These are phyloP conservation scores for Pilasporangium apinafurcum DNA, from an alignment of 352 stramenopile species.

Conservation along the genomic window DNA sequence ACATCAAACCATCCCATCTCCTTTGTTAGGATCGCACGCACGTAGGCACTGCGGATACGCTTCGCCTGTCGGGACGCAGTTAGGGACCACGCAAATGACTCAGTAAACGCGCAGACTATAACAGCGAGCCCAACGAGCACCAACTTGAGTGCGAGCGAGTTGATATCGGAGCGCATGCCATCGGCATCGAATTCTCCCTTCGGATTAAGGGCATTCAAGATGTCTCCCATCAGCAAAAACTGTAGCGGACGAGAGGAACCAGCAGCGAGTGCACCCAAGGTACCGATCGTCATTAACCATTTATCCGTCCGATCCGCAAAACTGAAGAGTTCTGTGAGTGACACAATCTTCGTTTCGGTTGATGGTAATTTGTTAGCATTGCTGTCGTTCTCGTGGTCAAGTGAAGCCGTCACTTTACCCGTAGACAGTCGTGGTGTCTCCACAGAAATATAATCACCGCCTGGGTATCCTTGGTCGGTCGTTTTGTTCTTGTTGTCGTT, in stretches of 20 bases:
- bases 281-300: conserved; percentile 14
- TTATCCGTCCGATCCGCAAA: conserved; percentile 22
- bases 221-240: conserved; percentile 26
- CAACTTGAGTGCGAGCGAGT: too few relatives aligned
- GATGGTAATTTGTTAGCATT: conserved; percentile 11
- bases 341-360: conserved; percentile 27
- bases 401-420: too few relatives aligned
- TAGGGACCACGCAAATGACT: conserved; percentile 49
- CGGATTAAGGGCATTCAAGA: conserved; percentile 27
- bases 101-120: too few relatives aligned
- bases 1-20: conserved; percentile 71
- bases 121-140: too few relatives aligned
- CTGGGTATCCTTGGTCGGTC: too few relatives aligned
- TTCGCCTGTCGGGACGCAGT: conserved; percentile 58
- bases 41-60: conserved; percentile 45
- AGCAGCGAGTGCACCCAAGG: conserved; percentile 2
- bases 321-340: conserved; percentile 36
- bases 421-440: too few relatives aligned
- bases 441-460: too few relatives aligned
- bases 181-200: too few relatives aligned
- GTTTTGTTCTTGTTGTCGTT: too few relatives aligned
- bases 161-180: conserved; percentile 10
- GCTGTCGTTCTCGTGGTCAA: too few relatives aligned
- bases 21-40: conserved; percentile 46
- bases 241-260: conserved; percentile 15